These are phyloP conservation scores for Colletotrichum musicola DNA, from an alignment of 2,329 filamentous ascomycete species.

Conservation along the genomic window DNA sequence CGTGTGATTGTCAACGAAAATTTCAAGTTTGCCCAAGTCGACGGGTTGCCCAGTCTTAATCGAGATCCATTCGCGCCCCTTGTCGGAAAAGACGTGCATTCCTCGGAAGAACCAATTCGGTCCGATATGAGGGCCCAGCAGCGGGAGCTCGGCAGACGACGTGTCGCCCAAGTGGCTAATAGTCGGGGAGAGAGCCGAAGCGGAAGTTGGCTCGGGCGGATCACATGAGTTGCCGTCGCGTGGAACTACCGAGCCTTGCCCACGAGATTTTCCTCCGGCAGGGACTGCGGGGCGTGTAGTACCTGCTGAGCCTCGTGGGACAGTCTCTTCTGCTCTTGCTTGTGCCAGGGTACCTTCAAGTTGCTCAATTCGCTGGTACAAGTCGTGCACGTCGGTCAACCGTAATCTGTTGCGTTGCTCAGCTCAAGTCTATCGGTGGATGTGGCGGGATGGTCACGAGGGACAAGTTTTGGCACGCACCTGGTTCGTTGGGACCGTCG, in stretches of 20 bases:
- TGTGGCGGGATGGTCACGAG: too few species aligned
- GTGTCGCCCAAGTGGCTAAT: neutral
- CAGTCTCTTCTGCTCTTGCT: neutral
- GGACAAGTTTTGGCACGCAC: neutral
- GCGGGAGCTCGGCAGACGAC: neutral
- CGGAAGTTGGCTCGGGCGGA: neutral
- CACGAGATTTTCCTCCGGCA: neutral
- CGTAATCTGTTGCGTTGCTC: neutral
- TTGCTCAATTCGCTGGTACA: slow-evolving; percentile 21
- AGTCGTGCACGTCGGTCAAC: slow-evolving; percentile 5
- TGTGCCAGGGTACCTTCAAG: slow-evolving; percentile 11
- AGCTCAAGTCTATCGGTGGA: too few species aligned
- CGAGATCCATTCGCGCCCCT: slow-evolving; percentile 22
- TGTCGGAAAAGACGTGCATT: slow-evolving; percentile 13
- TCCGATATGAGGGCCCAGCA: neutral
- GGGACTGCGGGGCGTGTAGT: neutral
- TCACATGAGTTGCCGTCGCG: too few species aligned
- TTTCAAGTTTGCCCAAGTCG: slow-evolving; percentile 14
- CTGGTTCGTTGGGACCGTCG: neutral
- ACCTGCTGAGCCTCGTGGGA: neutral
- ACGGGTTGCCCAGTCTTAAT: slow-evolving; percentile 16
- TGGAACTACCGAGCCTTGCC: neutral
- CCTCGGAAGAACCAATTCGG: slow-evolving; percentile 33
- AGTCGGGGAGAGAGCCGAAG: neutral
- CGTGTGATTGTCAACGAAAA: neutral